These are phyloP conservation scores for Leptomonas seymouri DNA, from an alignment of 208 protist species.

Conservation along the genomic window DNA sequence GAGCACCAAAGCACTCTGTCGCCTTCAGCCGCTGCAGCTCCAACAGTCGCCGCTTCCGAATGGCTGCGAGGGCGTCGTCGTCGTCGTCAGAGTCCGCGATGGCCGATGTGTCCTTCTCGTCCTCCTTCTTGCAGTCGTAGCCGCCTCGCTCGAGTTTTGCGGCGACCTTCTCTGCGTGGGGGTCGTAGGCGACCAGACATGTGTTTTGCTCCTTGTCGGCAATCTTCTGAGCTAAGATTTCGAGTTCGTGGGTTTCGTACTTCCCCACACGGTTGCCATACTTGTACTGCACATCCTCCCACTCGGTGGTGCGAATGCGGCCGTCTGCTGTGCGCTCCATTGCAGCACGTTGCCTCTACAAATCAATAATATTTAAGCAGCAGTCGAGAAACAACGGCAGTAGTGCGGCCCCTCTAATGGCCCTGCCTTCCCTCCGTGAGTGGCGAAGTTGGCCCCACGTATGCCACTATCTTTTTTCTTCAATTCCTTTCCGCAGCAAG, in stretches of 20 bases:
- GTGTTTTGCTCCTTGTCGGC: constrained; percentile 73
- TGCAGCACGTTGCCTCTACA: background rate
- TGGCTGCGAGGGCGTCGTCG: constrained; percentile 69
- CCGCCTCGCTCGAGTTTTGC: constrained; percentile 76
- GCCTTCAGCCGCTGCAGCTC: constrained; percentile 62
- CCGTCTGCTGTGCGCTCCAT: constrained; percentile 85
- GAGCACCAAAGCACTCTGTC: constrained; percentile 66
- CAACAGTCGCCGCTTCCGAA: constrained; percentile 56
- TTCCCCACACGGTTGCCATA: constrained; percentile 87
- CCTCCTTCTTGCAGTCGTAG: constrained; percentile 36
- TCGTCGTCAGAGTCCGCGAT: constrained; percentile 64
- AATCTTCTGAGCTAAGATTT: constrained; percentile 82
- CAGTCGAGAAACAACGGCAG: no score
- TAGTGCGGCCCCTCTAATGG: no score
- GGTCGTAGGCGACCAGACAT: constrained; percentile 74
- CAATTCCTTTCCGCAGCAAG: no score
- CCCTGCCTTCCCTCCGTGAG: no score
- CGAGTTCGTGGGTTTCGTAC: constrained; percentile 82
- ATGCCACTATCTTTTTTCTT: no score
- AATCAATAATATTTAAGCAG: background rate
- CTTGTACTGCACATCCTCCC: constrained; percentile 93
- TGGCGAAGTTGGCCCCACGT: no score
- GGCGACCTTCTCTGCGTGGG: constrained; percentile 57
- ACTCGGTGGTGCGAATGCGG: constrained; percentile 89
- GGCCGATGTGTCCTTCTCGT: constrained; percentile 7